phyloP scores from a whole-genome alignment of 768 basidiomycete species.

The Ephemerocybe angulata region DNA sequence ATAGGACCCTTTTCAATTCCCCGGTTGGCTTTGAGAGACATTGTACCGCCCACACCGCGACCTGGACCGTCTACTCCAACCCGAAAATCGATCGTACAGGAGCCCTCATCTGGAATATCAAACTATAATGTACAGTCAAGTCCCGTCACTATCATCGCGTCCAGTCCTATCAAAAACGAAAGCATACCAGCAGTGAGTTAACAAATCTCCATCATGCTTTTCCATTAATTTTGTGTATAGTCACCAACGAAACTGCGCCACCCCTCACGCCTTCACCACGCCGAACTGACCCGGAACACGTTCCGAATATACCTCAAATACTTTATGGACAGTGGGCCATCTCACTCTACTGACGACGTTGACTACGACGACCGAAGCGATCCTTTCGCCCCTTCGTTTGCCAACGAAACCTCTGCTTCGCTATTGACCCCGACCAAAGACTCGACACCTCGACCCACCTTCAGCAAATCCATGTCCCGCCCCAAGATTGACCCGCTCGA shows the following conservation, averaged over 20 bases:
- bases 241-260: slow-evolving; percentile 58
- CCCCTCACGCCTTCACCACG: slow-evolving; percentile 62
- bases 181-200: slow-evolving; percentile 11
- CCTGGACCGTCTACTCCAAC: slow-evolving; percentile 6
- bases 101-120: slow-evolving; percentile 13
- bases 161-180: slow-evolving; percentile 5
- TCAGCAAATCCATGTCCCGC: not conserved
- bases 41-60: not conserved
- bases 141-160: slow-evolving; percentile 12
- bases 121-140: slow-evolving; percentile 19
- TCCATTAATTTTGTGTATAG: slow-evolving; percentile 13
- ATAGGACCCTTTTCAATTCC: not conserved
- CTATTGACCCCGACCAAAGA: not conserved
- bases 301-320: slow-evolving; percentile 77
- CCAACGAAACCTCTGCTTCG: slow-evolving; percentile 2
- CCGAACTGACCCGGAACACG: slow-evolving; percentile 65
- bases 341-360: slow-evolving; percentile 3
- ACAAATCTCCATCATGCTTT: slow-evolving; percentile 3
- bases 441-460: slow-evolving; percentile 2
- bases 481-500: not conserved
- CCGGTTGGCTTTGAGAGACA: not conserved
- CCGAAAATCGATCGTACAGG: slow-evolving; percentile 9
- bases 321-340: slow-evolving; percentile 63
- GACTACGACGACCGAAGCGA: slow-evolving; percentile 9
- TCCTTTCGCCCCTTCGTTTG: slow-evolving; percentile 3